These are phyloP conservation scores for Aureococcus anophagefferens DNA, from an alignment of 108 stramenopile genomes.

Conservation along the genomic window DNA sequence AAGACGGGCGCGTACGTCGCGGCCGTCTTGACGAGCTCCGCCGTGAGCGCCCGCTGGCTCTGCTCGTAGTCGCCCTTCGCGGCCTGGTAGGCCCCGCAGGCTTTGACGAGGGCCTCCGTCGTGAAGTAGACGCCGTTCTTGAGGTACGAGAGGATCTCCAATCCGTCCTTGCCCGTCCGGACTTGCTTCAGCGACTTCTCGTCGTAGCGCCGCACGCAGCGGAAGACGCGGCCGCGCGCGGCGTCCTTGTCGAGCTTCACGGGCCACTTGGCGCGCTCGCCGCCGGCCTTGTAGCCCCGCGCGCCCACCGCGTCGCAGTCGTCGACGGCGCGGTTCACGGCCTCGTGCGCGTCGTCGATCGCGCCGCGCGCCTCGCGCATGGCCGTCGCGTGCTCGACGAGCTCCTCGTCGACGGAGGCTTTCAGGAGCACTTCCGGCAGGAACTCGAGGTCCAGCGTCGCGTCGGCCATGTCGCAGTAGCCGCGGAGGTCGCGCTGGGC, in stretches of 20 bases:
- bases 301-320: too few relatives aligned
- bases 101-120: conserved; percentile 53
- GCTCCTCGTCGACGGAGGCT: conserved; percentile 45
- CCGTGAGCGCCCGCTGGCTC: conserved; percentile 58
- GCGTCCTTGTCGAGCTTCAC: conserved; percentile 57
- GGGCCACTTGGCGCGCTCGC: conserved; percentile 16
- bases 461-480: conserved; percentile 21
- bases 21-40: conserved; percentile 65
- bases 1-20: conserved; percentile 71
- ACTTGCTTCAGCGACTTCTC: conserved; percentile 44
- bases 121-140: conserved; percentile 94
- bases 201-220: conserved; percentile 34
- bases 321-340: conserved; percentile 21
- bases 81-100: conserved; percentile 53
- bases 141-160: conserved; percentile 61
- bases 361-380: conserved; percentile 58
- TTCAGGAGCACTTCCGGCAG: conserved; percentile 70
- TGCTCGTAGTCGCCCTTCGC: conserved; percentile 58
- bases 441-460: conserved; percentile 20
- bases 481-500: neutral
- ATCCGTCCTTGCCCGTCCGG: conserved; percentile 17
- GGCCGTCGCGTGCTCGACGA: conserved; percentile 58
- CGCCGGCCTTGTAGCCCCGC: neutral
- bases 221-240: conserved; percentile 22
- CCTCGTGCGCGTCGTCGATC: conserved; percentile 44